Evolutionary conservation across 2,329 filamentous ascomycete species (phyloP), one percentile per base, ranked within the genome.

Genomic region (Lizonia empirigonia): DNA sequence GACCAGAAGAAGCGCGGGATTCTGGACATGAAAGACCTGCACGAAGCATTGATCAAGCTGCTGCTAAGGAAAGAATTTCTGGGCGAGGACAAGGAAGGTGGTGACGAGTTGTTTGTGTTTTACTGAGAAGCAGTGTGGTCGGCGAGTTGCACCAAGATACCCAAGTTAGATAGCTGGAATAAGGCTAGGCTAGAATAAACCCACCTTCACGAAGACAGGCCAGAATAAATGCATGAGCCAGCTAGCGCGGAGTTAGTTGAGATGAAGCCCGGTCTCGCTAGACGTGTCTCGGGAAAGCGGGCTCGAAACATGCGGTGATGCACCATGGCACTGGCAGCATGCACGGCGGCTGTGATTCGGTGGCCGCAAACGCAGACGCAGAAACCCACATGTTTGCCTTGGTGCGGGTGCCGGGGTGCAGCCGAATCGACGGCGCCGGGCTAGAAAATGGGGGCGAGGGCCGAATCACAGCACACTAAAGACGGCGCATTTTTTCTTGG

Each of bases 1-100:
- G 93, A 99, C 74, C 85, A 89, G 74, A 99, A 99, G 81, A 96
- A 96, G 79, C 82, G 92, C 37, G 91, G 91, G 0, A 85, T 99
- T 58, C 85, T 96, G 72, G 94, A 97, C 68, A 97, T 97, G 90
- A 91, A 89, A 73, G 94, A 99, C 55, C 90, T 90, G 0, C 87
- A 92, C 77, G 80, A 91, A 65, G 90, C 91, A 6, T 80, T 97
- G 38, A 83, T 90, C 36, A 82, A 85, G 55, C 85, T 96, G 69
- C 77, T 99, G 41, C 82, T 86, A 26, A 80, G 85, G 47, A 77
- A 83, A 13, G 86, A 90, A 64, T 82, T 97, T 61, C 87, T 69
- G n/a, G 65, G 63, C 2, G 65, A 65, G 16, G 62, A 58, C 29
- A 64, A 65, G 42, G 55, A 67, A 19, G 63, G 52, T 12, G 66